phyloP scores from a whole-genome alignment of 1,284 basidiomycete species.

The Ceratorhiza oryzae-sativae region DNA sequence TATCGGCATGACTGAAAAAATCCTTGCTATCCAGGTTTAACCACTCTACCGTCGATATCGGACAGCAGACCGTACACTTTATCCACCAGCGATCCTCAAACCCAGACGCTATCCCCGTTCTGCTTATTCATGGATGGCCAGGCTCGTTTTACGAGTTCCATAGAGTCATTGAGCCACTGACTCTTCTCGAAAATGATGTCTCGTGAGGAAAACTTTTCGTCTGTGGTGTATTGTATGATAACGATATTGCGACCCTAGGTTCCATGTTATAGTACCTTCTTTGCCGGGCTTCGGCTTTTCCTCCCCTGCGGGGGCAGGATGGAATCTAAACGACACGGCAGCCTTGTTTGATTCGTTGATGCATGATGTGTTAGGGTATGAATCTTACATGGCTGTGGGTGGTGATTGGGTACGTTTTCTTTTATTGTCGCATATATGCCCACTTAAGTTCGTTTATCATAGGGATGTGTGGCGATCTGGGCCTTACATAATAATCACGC shows the following conservation, averaged over 20 bases:
- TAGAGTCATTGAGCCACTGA: conserved; percentile 13
- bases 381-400: conserved; percentile 31
- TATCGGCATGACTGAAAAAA: too few species aligned
- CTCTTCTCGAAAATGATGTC: background rate
- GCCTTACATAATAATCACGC: conserved; percentile 26
- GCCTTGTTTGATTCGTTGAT: conserved; percentile 37
- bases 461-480: conserved; percentile 38
- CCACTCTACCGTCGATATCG: conserved; percentile 28
- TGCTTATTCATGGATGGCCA: conserved; percentile 40
- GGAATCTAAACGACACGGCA: conserved; percentile 38
- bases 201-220: background rate
- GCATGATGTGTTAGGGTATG: conserved; percentile 38
- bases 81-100: conserved; percentile 33
- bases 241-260: background rate
- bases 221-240: background rate
- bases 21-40: conserved; percentile 19
- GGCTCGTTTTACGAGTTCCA: conserved; percentile 39
- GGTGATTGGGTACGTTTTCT: conserved; percentile 41
- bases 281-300: conserved; percentile 41
- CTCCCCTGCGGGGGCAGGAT: conserved; percentile 30
- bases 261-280: conserved; percentile 41
- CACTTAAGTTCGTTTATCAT: too few species aligned
- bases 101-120: conserved; percentile 35
- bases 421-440: too few species aligned
- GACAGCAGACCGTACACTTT: conserved; percentile 35